Conservation (phyloP, 164 flowering plant species). For the Saururus chinensis region DNA sequence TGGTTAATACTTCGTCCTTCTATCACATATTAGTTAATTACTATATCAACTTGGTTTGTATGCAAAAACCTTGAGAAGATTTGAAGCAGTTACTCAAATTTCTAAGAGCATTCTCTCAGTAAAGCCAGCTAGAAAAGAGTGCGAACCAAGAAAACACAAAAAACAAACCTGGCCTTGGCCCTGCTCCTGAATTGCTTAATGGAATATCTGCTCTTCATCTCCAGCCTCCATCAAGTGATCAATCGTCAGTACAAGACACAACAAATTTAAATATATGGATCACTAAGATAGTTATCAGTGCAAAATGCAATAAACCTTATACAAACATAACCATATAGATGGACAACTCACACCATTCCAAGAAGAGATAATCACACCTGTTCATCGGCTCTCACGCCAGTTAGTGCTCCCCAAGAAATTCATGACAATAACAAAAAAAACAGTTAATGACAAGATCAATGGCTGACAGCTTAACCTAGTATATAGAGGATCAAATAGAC, state of each 20-base stretch:
- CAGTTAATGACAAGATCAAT: conserved; percentile 2
- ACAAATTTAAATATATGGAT: not conserved
- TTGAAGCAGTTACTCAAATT: not conserved
- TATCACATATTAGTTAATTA: not conserved
- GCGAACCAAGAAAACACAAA: not conserved
- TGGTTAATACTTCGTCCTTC: not conserved
- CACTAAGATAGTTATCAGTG: not conserved
- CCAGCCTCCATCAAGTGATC: conserved; percentile 78
- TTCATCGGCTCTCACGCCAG: conserved; percentile 73
- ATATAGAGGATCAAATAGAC: conserved; percentile 12
- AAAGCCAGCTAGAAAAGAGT: not conserved
- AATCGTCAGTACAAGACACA: conserved; percentile 40
- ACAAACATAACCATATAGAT: not conserved
- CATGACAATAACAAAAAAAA: conserved; percentile 5
- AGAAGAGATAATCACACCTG: conserved; percentile 31
- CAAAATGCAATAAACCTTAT: not conserved
- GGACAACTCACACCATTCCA: not conserved
- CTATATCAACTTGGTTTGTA: conserved; percentile 21
- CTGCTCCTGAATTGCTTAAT: conserved; percentile 80
- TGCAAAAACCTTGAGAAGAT: not conserved
- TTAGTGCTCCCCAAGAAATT: conserved; percentile 28
- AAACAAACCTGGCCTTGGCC: conserved; percentile 92
- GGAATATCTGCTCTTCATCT: conserved; percentile 75
- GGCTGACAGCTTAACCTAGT: not conserved
- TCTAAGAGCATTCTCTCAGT: not conserved